Conservation (phyloP, 768 basidiomycete genomes). For the Hypsizygus marmoreus region DNA sequence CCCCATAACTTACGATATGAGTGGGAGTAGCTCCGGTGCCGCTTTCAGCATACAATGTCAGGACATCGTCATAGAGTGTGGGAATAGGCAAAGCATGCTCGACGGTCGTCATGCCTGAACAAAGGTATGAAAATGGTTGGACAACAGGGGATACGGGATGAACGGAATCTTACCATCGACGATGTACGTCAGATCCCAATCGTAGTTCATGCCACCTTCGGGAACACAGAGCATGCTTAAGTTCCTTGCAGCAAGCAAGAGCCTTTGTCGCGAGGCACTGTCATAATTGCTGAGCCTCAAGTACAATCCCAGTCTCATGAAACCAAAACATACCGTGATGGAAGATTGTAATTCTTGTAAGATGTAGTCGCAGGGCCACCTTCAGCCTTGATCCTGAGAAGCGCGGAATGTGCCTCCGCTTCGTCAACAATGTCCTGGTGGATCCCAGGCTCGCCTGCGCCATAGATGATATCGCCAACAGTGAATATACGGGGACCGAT, state of each 20-base stretch:
- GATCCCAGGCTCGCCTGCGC: conserved; percentile 41
- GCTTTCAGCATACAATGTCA: conserved; percentile 62
- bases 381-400: conserved; percentile 69
- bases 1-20: conserved; percentile 80
- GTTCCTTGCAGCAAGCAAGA: conserved; percentile 61
- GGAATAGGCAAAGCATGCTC: conserved; percentile 73
- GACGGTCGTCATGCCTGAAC: conserved; percentile 71
- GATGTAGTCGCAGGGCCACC: conserved; percentile 71
- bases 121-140: not conserved
- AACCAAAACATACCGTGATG: conserved; percentile 49
- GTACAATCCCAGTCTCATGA: not conserved
- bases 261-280: conserved; percentile 67
- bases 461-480: conserved; percentile 66
- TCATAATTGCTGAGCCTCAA: not conserved
- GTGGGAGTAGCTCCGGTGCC: conserved; percentile 77
- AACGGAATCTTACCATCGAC: conserved; percentile 53
- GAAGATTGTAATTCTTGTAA: conserved; percentile 79
- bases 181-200: conserved; percentile 80
- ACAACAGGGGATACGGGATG: not conserved
- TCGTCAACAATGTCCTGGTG: conserved; percentile 68
- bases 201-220: conserved; percentile 78
- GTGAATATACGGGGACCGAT: conserved; percentile 75
- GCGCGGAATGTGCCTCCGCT: conserved; percentile 64
- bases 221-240: conserved; percentile 73
- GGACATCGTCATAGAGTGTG: conserved; percentile 64